These are phyloP conservation scores for Crepidotus variabilis DNA, from an alignment of 768 basidiomycete species.

Conservation along the genomic window DNA sequence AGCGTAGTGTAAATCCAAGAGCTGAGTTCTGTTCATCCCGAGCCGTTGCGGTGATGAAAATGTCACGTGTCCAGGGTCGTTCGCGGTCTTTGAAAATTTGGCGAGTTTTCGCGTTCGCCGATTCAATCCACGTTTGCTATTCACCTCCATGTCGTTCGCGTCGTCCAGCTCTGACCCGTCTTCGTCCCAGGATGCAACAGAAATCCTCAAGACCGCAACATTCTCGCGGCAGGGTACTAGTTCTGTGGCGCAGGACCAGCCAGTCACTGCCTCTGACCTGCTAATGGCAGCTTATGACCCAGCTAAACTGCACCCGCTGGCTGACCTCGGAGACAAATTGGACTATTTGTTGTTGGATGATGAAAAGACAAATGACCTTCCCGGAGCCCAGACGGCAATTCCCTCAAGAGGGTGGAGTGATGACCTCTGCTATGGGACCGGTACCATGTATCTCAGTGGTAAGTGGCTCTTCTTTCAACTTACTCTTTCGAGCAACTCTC, in stretches of 20 bases:
- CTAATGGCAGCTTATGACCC: conserved; percentile 89
- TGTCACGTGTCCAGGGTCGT: conserved; percentile 21
- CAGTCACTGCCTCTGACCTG: conserved; percentile 82
- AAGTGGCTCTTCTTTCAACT: conserved; percentile 64
- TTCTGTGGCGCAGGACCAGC: conserved; percentile 42
- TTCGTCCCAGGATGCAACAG: conserved; percentile 43
- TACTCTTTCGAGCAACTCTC: conserved; percentile 46
- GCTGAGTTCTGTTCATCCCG: background rate
- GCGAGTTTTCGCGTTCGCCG: conserved; percentile 10
- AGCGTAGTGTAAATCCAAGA: background rate
- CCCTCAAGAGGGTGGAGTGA: conserved; percentile 98
- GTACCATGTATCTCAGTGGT: conserved; percentile 98
- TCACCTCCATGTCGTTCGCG: conserved; percentile 25
- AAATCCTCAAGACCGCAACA: conserved; percentile 42
- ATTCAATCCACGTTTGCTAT: conserved; percentile 12
- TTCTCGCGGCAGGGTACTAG: conserved; percentile 41
- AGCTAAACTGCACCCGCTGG: conserved; percentile 89
- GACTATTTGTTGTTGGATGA: conserved; percentile 96
- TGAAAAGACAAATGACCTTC: conserved; percentile 88
- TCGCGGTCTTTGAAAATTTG: conserved; percentile 25
- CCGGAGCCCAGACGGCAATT: conserved; percentile 87
- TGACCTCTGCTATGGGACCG: conserved; percentile 98
- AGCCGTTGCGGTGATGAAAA: background rate
- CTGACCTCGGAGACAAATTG: conserved; percentile 86
- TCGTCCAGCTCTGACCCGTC: conserved; percentile 24